A percentile compares a stretch with the other conserved stretches of the same genome.
These are phyloP conservation scores for Escallonia rubra DNA, from an alignment of 129 eudicot species.

Conservation along the genomic window DNA sequence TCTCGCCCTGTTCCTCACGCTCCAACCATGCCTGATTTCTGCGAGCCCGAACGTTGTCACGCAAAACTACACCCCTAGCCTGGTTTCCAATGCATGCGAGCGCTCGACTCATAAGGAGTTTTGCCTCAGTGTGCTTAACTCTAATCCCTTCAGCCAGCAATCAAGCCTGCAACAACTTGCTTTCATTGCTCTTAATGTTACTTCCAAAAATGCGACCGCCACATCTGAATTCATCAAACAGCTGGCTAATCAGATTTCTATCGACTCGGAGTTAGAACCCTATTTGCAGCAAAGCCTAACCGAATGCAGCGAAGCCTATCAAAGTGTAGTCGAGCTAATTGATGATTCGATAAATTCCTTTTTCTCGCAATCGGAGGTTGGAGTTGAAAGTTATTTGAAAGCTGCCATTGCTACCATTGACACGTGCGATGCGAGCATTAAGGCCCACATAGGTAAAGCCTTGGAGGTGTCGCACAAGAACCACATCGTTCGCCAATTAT, in stretches of 20 bases:
- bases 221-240: constrained; percentile 17
- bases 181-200: constrained; percentile 36
- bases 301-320: constrained; percentile 44
- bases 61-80: not conserved
- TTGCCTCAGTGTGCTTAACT: constrained; percentile 30
- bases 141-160: constrained; percentile 23
- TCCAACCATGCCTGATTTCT: constrained; percentile 7
- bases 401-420: constrained; percentile 42
- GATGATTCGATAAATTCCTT: constrained; percentile 43
- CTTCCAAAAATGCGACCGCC: constrained; percentile 27
- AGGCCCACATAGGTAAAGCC: constrained; percentile 8
- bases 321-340: constrained; percentile 29
- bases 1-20: constrained; percentile 20
- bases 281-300: constrained; percentile 25
- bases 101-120: constrained; percentile 21
- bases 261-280: constrained; percentile 22
- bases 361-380: constrained; percentile 1
- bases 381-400: constrained; percentile 24
- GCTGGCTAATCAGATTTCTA: constrained; percentile 6
- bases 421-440: constrained; percentile 37
- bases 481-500: constrained; percentile 19
- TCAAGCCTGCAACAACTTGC: constrained; percentile 42
- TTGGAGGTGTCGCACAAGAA: constrained; percentile 34
- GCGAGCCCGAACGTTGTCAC: not conserved
- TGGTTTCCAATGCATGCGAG: constrained; percentile 39